phyloP scores from a whole-genome alignment of 2,329 filamentous ascomycete species.

The Keithomyces neogunnii region DNA sequence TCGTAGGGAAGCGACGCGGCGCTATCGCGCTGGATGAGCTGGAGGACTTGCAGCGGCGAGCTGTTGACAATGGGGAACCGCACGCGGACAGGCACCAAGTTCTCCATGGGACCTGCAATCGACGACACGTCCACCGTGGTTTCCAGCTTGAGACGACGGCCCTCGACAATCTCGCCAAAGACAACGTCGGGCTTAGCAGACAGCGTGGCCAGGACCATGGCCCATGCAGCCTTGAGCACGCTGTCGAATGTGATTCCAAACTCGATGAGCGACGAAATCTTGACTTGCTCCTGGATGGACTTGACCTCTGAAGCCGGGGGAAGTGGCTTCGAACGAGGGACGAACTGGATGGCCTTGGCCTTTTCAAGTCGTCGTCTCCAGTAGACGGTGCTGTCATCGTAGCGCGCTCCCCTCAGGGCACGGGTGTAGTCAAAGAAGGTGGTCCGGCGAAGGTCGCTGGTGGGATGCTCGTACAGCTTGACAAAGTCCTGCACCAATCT shows the following conservation, averaged over 20 bases:
- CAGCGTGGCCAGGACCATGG: conserved; percentile 42
- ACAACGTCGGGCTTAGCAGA: conserved; percentile 42
- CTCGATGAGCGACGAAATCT: conserved; percentile 31
- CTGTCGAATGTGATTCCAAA: conserved; percentile 41
- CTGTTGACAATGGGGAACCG: conserved; percentile 33
- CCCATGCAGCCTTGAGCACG: conserved; percentile 50
- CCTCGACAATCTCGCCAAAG: conserved; percentile 46
- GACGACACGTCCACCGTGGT: conserved; percentile 47
- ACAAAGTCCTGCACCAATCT: conserved; percentile 40
- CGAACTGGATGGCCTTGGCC: conserved; percentile 36
- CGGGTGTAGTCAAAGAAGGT: conserved; percentile 41
- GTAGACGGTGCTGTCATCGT: conserved; percentile 31
- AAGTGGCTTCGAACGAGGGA: conserved; percentile 32
- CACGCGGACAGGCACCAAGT: conserved; percentile 40
- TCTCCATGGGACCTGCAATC: conserved; percentile 38
- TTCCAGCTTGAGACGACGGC: conserved; percentile 33
- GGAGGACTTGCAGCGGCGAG: conserved; percentile 40
- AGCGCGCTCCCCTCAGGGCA: conserved; percentile 26
- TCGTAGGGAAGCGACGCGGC: conserved; percentile 39
- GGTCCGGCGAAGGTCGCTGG: conserved; percentile 25
- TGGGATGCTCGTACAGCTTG: conserved; percentile 33
- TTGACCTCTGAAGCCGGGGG: conserved; percentile 28
- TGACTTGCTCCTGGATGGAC: conserved; percentile 30
- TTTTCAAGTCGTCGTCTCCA: conserved; percentile 37
- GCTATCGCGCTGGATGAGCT: conserved; percentile 40